Conservation (phyloP, 2,329 filamentous ascomycete genomes). For the Escovopsis sp. region DNA sequence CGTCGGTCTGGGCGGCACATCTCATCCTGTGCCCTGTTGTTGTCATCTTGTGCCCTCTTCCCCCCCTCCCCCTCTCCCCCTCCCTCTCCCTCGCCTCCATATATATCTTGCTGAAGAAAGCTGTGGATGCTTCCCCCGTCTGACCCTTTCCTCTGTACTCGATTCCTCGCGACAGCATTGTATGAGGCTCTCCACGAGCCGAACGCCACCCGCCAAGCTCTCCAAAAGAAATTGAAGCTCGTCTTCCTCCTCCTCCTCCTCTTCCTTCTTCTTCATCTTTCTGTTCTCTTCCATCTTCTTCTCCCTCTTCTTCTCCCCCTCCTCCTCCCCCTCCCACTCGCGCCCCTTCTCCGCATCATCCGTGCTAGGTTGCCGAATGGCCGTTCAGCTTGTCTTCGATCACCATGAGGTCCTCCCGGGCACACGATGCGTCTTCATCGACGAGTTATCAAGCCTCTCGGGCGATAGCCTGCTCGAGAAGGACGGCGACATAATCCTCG, state of each 20-base stretch:
- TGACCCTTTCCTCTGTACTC: background rate
- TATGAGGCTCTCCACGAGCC: background rate
- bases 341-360: background rate
- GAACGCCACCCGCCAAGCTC: background rate
- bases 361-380: conserved; percentile 3
- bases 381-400: conserved; percentile 4
- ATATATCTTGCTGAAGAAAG: too few species aligned
- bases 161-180: background rate
- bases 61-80: too few species aligned
- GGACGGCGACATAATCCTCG: conserved; percentile 32
- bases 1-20: too few species aligned
- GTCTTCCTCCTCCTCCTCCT: background rate
- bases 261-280: background rate
- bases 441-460: conserved; percentile 14
- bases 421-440: conserved; percentile 15
- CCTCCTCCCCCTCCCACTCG: background rate
- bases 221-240: background rate
- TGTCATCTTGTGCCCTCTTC: too few species aligned
- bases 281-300: background rate
- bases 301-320: background rate
- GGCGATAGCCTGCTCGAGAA: conserved; percentile 13
- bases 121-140: too few species aligned
- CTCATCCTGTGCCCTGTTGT: too few species aligned
- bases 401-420: conserved; percentile 13
- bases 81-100: too few species aligned